Evolutionary conservation across 345 rosid genomes (phyloP).

Genomic region (Kernera saxatilis): DNA sequence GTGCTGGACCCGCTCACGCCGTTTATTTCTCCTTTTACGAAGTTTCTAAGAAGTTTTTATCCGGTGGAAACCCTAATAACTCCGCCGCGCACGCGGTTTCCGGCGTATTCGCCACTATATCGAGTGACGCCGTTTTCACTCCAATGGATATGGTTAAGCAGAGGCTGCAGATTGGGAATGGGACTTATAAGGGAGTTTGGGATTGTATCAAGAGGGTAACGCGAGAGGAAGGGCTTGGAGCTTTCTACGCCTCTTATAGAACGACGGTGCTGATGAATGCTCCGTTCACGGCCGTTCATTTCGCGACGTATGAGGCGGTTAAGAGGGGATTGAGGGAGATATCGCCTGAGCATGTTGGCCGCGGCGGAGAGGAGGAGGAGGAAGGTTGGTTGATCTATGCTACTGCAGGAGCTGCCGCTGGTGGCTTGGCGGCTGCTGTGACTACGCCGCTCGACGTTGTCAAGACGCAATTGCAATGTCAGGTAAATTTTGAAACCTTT

Average conservation of each 20-base stretch:
- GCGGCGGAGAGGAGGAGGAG: slow-evolving; percentile 49
- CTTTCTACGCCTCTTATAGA: slow-evolving; percentile 88
- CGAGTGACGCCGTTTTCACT: slow-evolving; percentile 91
- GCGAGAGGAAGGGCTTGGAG: slow-evolving; percentile 77
- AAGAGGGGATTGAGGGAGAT: slow-evolving; percentile 69
- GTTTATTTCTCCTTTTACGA: slow-evolving; percentile 92
- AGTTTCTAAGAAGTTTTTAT: slow-evolving; percentile 60
- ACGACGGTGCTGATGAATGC: slow-evolving; percentile 98
- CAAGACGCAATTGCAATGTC: slow-evolving; percentile 83
- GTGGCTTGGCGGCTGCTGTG: slow-evolving; percentile 49
- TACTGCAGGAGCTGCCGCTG: slow-evolving; percentile 98
- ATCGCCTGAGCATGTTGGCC: slow-evolving; percentile 59
- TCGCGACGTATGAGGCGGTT: slow-evolving; percentile 83
- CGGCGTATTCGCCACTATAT: slow-evolving; percentile 85
- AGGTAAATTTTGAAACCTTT: slow-evolving; percentile 43
- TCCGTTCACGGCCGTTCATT: slow-evolving; percentile 89
- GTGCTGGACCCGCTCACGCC: slow-evolving; percentile 99
- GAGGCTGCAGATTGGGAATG: slow-evolving; percentile 71
- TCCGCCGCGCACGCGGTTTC: slow-evolving; percentile 77
- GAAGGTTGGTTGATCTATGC: slow-evolving; percentile 70
- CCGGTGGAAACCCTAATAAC: slow-evolving; percentile 63
- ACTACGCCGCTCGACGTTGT: slow-evolving; percentile 44
- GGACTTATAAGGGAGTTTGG: slow-evolving; percentile 65
- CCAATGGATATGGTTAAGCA: slow-evolving; percentile 99
- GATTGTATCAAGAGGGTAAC: slow-evolving; percentile 71